Evolutionary conservation across 1,139 yeast species (phyloP).

Genomic region (Hyphopichia buzzinii): DNA sequence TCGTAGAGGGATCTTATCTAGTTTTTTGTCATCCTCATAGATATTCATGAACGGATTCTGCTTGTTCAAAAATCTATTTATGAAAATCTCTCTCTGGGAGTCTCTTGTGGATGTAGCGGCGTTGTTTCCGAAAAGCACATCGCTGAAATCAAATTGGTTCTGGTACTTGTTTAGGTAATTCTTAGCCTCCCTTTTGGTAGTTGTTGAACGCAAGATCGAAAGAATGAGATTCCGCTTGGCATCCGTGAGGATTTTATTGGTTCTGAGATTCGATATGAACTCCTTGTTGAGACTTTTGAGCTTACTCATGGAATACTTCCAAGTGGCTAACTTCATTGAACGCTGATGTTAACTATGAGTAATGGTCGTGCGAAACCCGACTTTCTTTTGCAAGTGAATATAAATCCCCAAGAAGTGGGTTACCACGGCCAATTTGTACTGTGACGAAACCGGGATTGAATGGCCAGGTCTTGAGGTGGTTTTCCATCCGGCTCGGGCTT

Average conservation of each 20-base stretch:
- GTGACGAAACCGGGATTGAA: too few species aligned
- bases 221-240: constrained; percentile 56
- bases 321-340: too few species aligned
- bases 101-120: constrained; percentile 18
- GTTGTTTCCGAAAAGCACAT: constrained; percentile 11
- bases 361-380: background rate
- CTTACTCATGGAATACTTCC: constrained; percentile 40
- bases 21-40: constrained; percentile 31
- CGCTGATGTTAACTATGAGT: background rate
- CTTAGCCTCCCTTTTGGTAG: constrained; percentile 73
- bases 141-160: constrained; percentile 35
- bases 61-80: constrained; percentile 39
- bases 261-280: constrained; percentile 39
- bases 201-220: constrained; percentile 68
- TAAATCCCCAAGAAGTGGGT: too few species aligned
- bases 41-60: constrained; percentile 34
- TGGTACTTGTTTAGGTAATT: constrained; percentile 63
- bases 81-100: constrained; percentile 35
- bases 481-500: too few species aligned
- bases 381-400: too few species aligned
- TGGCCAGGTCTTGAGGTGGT: too few species aligned
- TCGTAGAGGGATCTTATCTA: constrained; percentile 43
- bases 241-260: constrained; percentile 32
- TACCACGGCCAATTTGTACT: too few species aligned
- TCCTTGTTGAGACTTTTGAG: constrained; percentile 29